Percentiles rank a stretch among this genome's conserved stretches.
Evolutionary conservation across 1,139 yeast genomes (phyloP).

Genomic region (Suhomyces terraborum): DNA sequence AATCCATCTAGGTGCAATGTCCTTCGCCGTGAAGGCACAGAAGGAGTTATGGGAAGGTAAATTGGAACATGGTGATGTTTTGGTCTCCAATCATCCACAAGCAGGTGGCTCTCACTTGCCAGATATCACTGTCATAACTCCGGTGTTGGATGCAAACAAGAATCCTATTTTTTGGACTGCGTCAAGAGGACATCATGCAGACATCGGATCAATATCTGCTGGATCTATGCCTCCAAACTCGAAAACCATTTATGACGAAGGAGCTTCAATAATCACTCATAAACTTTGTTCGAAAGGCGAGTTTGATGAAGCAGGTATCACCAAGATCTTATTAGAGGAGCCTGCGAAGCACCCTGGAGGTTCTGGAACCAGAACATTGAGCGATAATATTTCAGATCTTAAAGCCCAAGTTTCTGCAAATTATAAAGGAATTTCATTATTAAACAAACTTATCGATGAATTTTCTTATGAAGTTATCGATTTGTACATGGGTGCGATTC

Average conservation of each 20-base stretch:
- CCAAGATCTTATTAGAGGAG: constrained; percentile 38
- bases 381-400: constrained; percentile 45
- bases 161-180: constrained; percentile 49
- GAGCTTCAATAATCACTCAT: constrained; percentile 45
- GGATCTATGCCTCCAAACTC: constrained; percentile 53
- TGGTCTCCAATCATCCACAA: constrained; percentile 77
- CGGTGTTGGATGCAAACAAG: constrained; percentile 40
- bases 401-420: constrained; percentile 50
- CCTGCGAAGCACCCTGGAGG: constrained; percentile 52
- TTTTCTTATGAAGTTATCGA: constrained; percentile 38
- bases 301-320: constrained; percentile 46
- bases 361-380: constrained; percentile 45
- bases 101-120: constrained; percentile 85
- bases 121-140: constrained; percentile 79
- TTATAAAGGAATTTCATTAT: constrained; percentile 41
- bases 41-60: constrained; percentile 63
- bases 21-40: constrained; percentile 76
- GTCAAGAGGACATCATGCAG: constrained; percentile 52
- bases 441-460: constrained; percentile 34
- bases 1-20: constrained; percentile 86
- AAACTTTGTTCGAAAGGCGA: constrained; percentile 39
- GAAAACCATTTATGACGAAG: constrained; percentile 47
- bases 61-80: constrained; percentile 67
- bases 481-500: constrained; percentile 47
- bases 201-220: constrained; percentile 48